phyloP scores from a whole-genome alignment of 352 stramenopile genomes.

The Thalassiosira ordinaria region DNA sequence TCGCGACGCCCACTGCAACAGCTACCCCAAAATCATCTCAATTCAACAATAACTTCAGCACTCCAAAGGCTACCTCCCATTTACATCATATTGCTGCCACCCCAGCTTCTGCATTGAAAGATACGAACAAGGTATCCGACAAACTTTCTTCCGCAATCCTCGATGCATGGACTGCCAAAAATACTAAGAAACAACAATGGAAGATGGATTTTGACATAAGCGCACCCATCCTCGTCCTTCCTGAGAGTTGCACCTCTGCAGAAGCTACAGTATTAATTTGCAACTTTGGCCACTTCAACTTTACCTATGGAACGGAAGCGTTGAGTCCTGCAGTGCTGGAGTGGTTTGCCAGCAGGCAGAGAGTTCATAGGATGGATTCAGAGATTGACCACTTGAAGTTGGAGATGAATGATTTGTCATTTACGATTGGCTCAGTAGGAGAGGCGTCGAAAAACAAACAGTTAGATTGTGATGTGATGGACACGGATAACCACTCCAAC shows the following conservation, averaged over 20 bases:
- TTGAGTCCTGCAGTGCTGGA: conserved; percentile 55
- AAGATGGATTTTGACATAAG: conserved; percentile 80
- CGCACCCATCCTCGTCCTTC: conserved; percentile 80
- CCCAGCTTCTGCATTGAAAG: conserved; percentile 22
- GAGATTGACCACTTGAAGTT: conserved; percentile 75
- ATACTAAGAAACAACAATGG: conserved; percentile 74
- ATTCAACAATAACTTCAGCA: conserved; percentile 17
- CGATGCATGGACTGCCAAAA: conserved; percentile 84
- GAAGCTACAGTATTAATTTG: conserved; percentile 72
- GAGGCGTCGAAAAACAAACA: conserved; percentile 46
- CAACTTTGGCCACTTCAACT: conserved; percentile 81
- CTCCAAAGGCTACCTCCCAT: background rate
- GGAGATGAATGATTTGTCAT: conserved; percentile 68
- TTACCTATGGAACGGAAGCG: conserved; percentile 73
- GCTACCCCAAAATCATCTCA: conserved; percentile 16
- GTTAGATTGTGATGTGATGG: conserved; percentile 38
- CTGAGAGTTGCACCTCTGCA: conserved; percentile 74
- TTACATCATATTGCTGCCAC: no score
- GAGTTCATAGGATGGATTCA: conserved; percentile 51
- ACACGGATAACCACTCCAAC: no score
- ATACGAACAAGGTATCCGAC: conserved; percentile 59
- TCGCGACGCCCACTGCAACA: conserved; percentile 29
- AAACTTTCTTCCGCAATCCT: conserved; percentile 75
- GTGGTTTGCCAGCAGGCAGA: conserved; percentile 69
- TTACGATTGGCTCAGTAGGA: conserved; percentile 57